Conservation (phyloP, 768 basidiomycete species). For the Pisolithus orientalis region DNA sequence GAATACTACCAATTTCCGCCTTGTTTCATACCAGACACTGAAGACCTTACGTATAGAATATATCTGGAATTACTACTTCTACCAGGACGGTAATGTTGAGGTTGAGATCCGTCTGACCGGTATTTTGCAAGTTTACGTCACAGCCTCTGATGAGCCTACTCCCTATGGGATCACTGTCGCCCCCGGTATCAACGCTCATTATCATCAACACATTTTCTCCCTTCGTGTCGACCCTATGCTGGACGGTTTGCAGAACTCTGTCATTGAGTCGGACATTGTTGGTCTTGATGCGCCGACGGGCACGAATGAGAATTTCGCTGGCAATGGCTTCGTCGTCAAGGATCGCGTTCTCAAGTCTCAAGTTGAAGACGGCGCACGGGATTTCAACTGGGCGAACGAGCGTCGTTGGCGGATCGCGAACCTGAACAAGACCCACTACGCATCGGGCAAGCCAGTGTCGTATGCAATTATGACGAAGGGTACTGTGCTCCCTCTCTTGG, state of each 20-base stretch:
- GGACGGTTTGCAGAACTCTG: slow-evolving; percentile 76
- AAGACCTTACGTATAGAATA: slow-evolving; percentile 48
- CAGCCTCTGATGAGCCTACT: slow-evolving; percentile 54
- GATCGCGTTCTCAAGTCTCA: slow-evolving; percentile 49
- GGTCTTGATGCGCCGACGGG: slow-evolving; percentile 61
- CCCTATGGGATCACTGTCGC: slow-evolving; percentile 75
- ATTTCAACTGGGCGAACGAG: slow-evolving; percentile 59
- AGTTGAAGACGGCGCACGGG: slow-evolving; percentile 48
- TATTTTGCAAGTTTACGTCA: slow-evolving; percentile 70
- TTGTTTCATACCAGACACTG: neutral
- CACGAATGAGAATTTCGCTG: slow-evolving; percentile 73
- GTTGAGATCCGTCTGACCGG: slow-evolving; percentile 81
- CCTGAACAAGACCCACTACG: slow-evolving; percentile 57
- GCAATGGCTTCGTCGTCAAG: slow-evolving; percentile 71
- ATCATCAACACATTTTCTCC: slow-evolving; percentile 83
- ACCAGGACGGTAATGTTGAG: slow-evolving; percentile 87
- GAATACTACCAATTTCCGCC: slow-evolving; percentile 7
- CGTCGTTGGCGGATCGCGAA: slow-evolving; percentile 85
- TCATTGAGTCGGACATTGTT: slow-evolving; percentile 76
- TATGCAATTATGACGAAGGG: slow-evolving; percentile 70
- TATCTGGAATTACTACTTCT: slow-evolving; percentile 83
- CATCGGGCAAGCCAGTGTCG: slow-evolving; percentile 61
- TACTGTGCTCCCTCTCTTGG: slow-evolving; percentile 59
- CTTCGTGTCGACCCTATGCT: slow-evolving; percentile 84
- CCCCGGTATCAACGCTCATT: slow-evolving; percentile 74